Evolutionary conservation across 352 stramenopile species (phyloP), one percentile per base, ranked within the genome.

Genomic region (Phytopythium aichiense): DNA sequence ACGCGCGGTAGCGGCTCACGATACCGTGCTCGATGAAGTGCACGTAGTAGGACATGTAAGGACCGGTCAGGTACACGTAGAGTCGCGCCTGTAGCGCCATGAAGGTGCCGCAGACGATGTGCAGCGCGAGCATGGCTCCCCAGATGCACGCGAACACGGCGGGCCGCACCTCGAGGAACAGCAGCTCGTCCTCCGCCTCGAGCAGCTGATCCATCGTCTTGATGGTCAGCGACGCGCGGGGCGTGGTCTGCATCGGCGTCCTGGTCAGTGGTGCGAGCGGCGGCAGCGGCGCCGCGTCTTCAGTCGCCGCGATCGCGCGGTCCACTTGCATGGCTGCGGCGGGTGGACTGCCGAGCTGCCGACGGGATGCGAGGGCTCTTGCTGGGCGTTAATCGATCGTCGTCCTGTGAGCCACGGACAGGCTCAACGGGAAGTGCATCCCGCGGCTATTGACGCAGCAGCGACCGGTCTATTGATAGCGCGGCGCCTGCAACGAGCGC

Each of bases 161-260:
- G 5, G 64, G 59, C 11, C 64, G 64, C 33, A 69, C 71, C 55
- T 76, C 71, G 30, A 69, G 63, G 63, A 79, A 79, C 42, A 69
- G 68, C 30, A 74, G 53, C 15, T 70, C 66, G 60, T 79, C 68
- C 43, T 67, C 57, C 12, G 70, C 65, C 7, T 60, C 66, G 22
- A 79, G 35, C 23, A 54, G 40, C 37, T 56, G 28, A 30, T 56
- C 30, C 13, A 1, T 18, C 11, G 30, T 56, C 28, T 23, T 23
- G 31, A 56, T 56, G 48, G n/a, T 54, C 48, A 54, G 48, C 23
- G 48, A 54, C 15, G 50, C 50, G 50, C 28, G 50, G 6, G 50
- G n/a, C 4, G 11, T 15, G 30, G 15, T 11, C 50, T 7, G 0
- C 15, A 12, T 16, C 20, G 50, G 30, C 30, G 50, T 40, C 35